Evolutionary conservation across 306 rosid genomes (phyloP).

Genomic region (Dryas drummondii): DNA sequence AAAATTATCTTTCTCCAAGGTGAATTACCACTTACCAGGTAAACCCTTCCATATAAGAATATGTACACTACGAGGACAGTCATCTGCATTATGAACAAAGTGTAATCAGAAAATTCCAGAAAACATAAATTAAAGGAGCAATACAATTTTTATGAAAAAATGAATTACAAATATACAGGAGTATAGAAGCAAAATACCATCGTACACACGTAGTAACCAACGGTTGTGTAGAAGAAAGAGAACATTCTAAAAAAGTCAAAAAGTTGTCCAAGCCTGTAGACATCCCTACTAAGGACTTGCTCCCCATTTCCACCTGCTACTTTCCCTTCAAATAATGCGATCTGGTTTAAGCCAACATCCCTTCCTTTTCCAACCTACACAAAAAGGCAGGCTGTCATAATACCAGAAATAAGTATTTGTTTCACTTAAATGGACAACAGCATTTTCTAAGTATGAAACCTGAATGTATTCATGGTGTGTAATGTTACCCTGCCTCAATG

Average conservation of each 20-base stretch:
- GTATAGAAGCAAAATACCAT: constrained; percentile 52
- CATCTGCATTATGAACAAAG: constrained; percentile 63
- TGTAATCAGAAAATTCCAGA: constrained; percentile 13
- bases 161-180: not conserved
- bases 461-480: constrained; percentile 97
- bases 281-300: constrained; percentile 94
- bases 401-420: constrained; percentile 20
- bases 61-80: constrained; percentile 88
- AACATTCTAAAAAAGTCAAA: constrained; percentile 97
- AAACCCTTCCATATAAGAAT: constrained; percentile 87
- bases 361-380: constrained; percentile 98
- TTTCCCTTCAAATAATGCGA: constrained; percentile 98
- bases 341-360: constrained; percentile 97
- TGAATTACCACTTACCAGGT: constrained; percentile 63
- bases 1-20: not conserved
- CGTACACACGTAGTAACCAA: constrained; percentile 92
- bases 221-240: constrained; percentile 91
- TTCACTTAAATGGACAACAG: constrained; percentile 23
- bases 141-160: not conserved
- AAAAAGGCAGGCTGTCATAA: constrained; percentile 30
- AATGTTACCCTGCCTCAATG: constrained; percentile 88
- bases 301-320: constrained; percentile 99
- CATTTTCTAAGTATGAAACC: constrained; percentile 44
- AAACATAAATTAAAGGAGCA: not conserved
- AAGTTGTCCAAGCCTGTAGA: constrained; percentile 89